Percentiles rank a stretch among this genome's conserved stretches.
phyloP scores from a whole-genome alignment of 2,329 filamentous ascomycete species.

The Mariannaea sp. region DNA sequence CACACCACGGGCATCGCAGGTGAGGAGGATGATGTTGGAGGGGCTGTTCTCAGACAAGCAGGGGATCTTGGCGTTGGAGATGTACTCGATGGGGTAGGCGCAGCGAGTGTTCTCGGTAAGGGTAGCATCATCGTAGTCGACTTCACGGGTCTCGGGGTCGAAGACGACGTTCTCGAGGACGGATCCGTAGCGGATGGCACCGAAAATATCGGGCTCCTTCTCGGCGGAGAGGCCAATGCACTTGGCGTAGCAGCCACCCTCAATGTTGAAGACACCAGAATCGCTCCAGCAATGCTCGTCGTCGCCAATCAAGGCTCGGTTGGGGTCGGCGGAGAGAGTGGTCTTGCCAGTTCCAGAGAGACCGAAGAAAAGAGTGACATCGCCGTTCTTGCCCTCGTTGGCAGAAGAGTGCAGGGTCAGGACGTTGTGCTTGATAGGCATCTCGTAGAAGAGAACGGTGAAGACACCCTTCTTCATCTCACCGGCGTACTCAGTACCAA shows the following conservation, averaged over 20 bases:
- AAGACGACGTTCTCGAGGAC: conserved; percentile 99
- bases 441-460: conserved; percentile 99
- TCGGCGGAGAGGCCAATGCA: conserved; percentile 95
- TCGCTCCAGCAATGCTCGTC: conserved; percentile 99
- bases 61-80: conserved; percentile 97
- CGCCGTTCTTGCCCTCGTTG: conserved; percentile 92
- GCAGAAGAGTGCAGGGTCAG: conserved; percentile 97
- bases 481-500: conserved; percentile 97
- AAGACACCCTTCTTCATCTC: conserved; percentile 90
- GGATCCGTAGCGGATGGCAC: conserved; percentile 94
- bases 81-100: conserved; percentile 99
- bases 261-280: conserved; percentile 97
- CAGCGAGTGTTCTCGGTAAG: conserved; percentile 98
- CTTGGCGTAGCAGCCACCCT: conserved; percentile 99
- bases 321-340: conserved; percentile 93
- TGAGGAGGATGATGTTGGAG: conserved; percentile 96
- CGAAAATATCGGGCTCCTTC: conserved; percentile 98
- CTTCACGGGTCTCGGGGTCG: conserved; percentile 80
- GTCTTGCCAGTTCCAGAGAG: conserved; percentile 99
- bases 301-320: conserved; percentile 94
- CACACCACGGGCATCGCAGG: conserved; percentile 96
- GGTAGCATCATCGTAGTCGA: conserved; percentile 94
- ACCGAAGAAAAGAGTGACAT: conserved; percentile 99
- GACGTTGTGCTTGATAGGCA: conserved; percentile 99
- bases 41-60: conserved; percentile 88